phyloP scores from a whole-genome alignment of 257 asterid species.

The Vinca minor region DNA sequence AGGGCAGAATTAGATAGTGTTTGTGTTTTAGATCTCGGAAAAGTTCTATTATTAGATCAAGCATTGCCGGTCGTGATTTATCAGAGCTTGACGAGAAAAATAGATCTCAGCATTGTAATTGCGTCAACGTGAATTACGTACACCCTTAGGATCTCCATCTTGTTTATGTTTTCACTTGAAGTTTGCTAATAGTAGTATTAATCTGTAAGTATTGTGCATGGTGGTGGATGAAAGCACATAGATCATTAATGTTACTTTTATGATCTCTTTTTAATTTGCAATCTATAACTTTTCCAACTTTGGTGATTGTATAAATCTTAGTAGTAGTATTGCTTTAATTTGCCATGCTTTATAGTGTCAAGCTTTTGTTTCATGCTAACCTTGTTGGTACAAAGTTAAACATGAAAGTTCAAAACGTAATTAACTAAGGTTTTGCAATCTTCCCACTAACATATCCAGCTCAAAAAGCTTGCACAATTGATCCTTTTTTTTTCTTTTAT shows the following conservation, averaged over 20 bases:
- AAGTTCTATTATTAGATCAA: too few relatives aligned
- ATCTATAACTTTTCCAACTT: constrained; percentile 2
- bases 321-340: constrained; percentile 9
- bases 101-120: too few relatives aligned
- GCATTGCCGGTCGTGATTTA: too few relatives aligned
- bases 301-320: background rate
- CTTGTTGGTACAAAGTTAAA: constrained; percentile 32
- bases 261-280: background rate
- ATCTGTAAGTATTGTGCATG: background rate
- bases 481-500: constrained; percentile 11
- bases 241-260: background rate
- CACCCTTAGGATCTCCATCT: too few relatives aligned
- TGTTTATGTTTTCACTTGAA: background rate
- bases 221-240: constrained; percentile 7
- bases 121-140: too few relatives aligned
- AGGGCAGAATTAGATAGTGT: too few relatives aligned
- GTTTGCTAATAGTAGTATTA: background rate
- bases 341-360: constrained; percentile 26
- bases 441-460: constrained; percentile 9
- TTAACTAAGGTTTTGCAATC: constrained; percentile 18
- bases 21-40: too few relatives aligned
- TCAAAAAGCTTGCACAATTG: constrained; percentile 12
- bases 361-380: constrained; percentile 14
- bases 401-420: constrained; percentile 12
- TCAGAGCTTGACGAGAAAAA: too few relatives aligned